Conservation (phyloP, 768 basidiomycete genomes). For the Exsudoporus frostii region DNA sequence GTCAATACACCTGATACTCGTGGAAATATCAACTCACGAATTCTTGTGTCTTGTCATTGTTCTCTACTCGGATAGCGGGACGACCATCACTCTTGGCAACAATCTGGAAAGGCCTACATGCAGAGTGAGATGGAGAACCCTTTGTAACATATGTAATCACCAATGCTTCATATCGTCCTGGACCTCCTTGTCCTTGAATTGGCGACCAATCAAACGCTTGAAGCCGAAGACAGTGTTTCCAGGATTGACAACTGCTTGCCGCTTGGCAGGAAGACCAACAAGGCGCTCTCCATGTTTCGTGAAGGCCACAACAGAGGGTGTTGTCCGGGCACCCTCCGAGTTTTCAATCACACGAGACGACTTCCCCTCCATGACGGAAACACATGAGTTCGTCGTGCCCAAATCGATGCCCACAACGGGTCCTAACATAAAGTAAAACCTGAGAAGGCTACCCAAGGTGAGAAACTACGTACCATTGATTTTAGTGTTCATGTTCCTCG, state of each 20-base stretch:
- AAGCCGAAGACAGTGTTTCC: constrained; percentile 91
- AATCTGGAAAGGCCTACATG: constrained; percentile 74
- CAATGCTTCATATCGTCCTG: constrained; percentile 86
- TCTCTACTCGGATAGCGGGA: constrained; percentile 82
- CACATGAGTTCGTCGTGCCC: constrained; percentile 91
- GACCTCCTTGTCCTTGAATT: constrained; percentile 91
- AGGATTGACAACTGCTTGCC: constrained; percentile 95
- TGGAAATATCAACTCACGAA: constrained; percentile 53
- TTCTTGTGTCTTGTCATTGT: constrained; percentile 76
- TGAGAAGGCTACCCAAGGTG: neutral
- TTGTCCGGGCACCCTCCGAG: constrained; percentile 95
- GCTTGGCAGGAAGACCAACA: constrained; percentile 94
- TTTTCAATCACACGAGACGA: constrained; percentile 95
- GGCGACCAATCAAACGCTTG: constrained; percentile 92
- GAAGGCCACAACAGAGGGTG: constrained; percentile 98
- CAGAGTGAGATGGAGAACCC: neutral
- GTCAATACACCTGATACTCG: neutral
- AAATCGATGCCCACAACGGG: constrained; percentile 97
- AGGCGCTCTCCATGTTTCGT: constrained; percentile 97
- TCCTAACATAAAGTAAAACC: constrained; percentile 38
- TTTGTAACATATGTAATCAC: constrained; percentile 35
- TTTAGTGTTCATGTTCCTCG: constrained; percentile 95
- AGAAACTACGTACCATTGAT: constrained; percentile 60
- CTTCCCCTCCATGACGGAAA: constrained; percentile 94
- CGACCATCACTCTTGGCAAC: constrained; percentile 68